Evolutionary conservation across 768 basidiomycete genomes (phyloP).

Genomic region (Trametes gibbosa): DNA sequence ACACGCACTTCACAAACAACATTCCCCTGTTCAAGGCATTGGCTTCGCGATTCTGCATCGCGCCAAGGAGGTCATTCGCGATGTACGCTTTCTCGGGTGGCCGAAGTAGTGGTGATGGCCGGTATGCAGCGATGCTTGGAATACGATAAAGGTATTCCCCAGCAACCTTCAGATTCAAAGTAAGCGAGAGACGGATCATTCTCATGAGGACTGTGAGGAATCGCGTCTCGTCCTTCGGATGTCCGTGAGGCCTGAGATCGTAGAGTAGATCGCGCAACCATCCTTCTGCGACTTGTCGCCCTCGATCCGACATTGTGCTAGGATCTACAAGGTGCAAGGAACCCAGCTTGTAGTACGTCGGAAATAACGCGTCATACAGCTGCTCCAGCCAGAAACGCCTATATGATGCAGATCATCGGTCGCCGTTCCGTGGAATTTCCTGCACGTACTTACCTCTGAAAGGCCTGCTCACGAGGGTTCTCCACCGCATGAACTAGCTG

Average conservation of each 20-base stretch:
- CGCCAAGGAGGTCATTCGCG: constrained; percentile 17
- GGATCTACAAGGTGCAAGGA: constrained; percentile 36
- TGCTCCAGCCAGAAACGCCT: constrained; percentile 37
- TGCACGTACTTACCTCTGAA: not conserved
- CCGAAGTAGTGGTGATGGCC: constrained; percentile 12
- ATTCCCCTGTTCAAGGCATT: constrained; percentile 33
- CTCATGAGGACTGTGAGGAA: constrained; percentile 44
- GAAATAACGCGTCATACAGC: constrained; percentile 50
- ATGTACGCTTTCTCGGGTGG: not conserved
- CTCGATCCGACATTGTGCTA: constrained; percentile 35
- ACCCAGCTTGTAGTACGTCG: constrained; percentile 47
- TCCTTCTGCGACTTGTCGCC: constrained; percentile 37
- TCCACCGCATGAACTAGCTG: constrained; percentile 28
- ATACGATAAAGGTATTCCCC: constrained; percentile 35
- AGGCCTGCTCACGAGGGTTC: not conserved
- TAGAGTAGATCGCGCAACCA: constrained; percentile 48
- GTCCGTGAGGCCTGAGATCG: constrained; percentile 23
- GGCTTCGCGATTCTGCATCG: not conserved
- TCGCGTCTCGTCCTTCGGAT: not conserved
- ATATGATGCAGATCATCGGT: not conserved
- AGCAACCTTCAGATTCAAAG: constrained; percentile 37
- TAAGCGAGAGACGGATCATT: constrained; percentile 36
- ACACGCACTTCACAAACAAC: constrained; percentile 29
- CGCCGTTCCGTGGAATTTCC: not conserved
- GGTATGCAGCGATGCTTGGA: constrained; percentile 24